phyloP scores from a whole-genome alignment of 2,329 filamentous ascomycete genomes.

The Coniochaeta hoffmannii region DNA sequence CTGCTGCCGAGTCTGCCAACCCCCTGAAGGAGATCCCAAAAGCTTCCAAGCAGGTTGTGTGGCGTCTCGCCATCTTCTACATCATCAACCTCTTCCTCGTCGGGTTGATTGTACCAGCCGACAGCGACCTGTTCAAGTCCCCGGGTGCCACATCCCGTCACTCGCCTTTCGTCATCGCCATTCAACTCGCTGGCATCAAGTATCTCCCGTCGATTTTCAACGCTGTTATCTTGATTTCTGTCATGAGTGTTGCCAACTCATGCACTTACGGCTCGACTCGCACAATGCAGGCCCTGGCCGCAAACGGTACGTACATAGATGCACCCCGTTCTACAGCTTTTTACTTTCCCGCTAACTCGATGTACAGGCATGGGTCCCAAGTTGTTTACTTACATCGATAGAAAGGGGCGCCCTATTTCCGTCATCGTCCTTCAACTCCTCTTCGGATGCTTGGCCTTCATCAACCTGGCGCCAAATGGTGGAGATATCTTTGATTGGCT shows the following conservation, averaged over 20 bases:
- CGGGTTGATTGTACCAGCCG: slow-evolving; percentile 32
- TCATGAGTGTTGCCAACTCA: slow-evolving; percentile 35
- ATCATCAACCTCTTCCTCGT: slow-evolving; percentile 35
- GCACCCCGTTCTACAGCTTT: not conserved
- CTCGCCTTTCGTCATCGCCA: slow-evolving; percentile 38
- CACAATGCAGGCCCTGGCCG: slow-evolving; percentile 33
- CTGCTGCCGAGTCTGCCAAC: slow-evolving; percentile 35
- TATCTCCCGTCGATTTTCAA: slow-evolving; percentile 40
- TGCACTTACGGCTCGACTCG: slow-evolving; percentile 36
- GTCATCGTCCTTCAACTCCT: slow-evolving; percentile 37
- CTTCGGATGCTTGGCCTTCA: slow-evolving; percentile 48
- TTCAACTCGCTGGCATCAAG: slow-evolving; percentile 34
- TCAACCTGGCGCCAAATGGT: slow-evolving; percentile 32
- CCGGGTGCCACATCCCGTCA: slow-evolving; percentile 23
- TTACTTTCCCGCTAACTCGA: slow-evolving; percentile 5
- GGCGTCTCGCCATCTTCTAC: slow-evolving; percentile 40
- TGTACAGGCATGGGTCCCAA: slow-evolving; percentile 33
- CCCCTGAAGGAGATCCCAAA: slow-evolving; percentile 34
- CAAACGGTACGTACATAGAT: slow-evolving; percentile 19
- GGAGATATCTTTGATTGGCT: slow-evolving; percentile 50
- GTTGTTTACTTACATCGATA: slow-evolving; percentile 49
- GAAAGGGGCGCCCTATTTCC: slow-evolving; percentile 45
- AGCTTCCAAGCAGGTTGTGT: slow-evolving; percentile 40
- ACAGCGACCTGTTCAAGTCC: slow-evolving; percentile 21
- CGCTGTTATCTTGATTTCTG: slow-evolving; percentile 34